Evolutionary conservation across 2,329 filamentous ascomycete species (phyloP), one percentile per base, ranked within the genome.

Genomic region (Venturia aucupariae): DNA sequence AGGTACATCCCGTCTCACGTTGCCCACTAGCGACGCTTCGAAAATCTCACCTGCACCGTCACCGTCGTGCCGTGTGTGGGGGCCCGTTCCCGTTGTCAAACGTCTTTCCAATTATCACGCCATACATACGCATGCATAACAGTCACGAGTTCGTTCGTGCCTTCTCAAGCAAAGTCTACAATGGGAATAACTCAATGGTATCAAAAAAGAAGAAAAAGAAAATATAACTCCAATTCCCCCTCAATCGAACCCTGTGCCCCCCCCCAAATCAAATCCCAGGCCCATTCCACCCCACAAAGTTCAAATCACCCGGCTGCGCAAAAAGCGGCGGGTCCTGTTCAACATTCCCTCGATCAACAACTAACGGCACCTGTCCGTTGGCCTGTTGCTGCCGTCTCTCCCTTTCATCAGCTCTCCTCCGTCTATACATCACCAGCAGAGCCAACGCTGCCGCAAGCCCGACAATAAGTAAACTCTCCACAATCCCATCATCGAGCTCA

Each of bases 401-500:
- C 61, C 74, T 69, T 57, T 73, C 69, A 65, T 81, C 79, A 67
- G 77, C 75, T 62, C 75, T 65, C 42, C 76, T 70, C 68, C 77
- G 75, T 68, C 87, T 80, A 71, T 90, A 88, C 66, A 86, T 80
- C 71, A 85, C 86, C 67, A 90, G 87, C 24, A 90, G 81, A 74
- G 89, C 85, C 63, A 97, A 80, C 0, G 86, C 85, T 17, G 86
- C 86, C 0, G 90, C 87, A 17, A 97, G 78, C 1, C 84, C 87
- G 17, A 97, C 80, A 67, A 99, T 95, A 55, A 96, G 79, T 30
- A 97, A 76, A 54, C 89, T 93, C 75, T 97, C 94, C 13, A 97
- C 69, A 19, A 96, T 78, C 15, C 90, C 90, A 59, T 92, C 90
- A 13, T 66, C 64, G 27, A 74, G 74, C 24, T 71, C 74, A 32